Evolutionary conservation across 2,329 filamentous ascomycete genomes (phyloP).

Genomic region (Hypoxylon sp.): DNA sequence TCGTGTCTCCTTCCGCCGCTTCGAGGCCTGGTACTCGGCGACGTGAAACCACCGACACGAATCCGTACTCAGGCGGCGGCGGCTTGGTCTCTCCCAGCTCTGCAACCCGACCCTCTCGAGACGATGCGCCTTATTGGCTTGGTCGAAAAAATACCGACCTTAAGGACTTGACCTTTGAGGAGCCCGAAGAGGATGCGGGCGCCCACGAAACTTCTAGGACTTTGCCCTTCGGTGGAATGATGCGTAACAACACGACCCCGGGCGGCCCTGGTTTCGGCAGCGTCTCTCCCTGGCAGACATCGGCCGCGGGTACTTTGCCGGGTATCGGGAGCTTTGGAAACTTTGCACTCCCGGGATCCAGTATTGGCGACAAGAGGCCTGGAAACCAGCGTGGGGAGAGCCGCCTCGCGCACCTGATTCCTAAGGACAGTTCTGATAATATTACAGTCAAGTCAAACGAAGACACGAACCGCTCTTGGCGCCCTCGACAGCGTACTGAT

Average conservation of each 20-base stretch:
- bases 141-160: constrained; percentile 61
- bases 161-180: constrained; percentile 62
- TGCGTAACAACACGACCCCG: constrained; percentile 61
- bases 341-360: constrained; percentile 73
- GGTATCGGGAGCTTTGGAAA: constrained; percentile 89
- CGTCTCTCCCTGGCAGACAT: constrained; percentile 56
- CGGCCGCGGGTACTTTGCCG: constrained; percentile 63
- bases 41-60: constrained; percentile 80
- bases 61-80: constrained; percentile 60
- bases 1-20: constrained; percentile 75
- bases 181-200: constrained; percentile 54
- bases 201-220: constrained; percentile 45
- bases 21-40: constrained; percentile 79
- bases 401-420: constrained; percentile 84
- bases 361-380: constrained; percentile 76
- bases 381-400: constrained; percentile 77
- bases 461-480: constrained; percentile 60
- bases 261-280: constrained; percentile 55
- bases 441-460: constrained; percentile 61
- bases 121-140: constrained; percentile 68
- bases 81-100: constrained; percentile 68
- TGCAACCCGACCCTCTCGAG: constrained; percentile 65
- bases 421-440: constrained; percentile 77
- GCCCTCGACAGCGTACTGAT: constrained; percentile 70
- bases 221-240: constrained; percentile 56